These are phyloP conservation scores for Solanum sitiens DNA, from an alignment of 257 asterid species.

Conservation along the genomic window DNA sequence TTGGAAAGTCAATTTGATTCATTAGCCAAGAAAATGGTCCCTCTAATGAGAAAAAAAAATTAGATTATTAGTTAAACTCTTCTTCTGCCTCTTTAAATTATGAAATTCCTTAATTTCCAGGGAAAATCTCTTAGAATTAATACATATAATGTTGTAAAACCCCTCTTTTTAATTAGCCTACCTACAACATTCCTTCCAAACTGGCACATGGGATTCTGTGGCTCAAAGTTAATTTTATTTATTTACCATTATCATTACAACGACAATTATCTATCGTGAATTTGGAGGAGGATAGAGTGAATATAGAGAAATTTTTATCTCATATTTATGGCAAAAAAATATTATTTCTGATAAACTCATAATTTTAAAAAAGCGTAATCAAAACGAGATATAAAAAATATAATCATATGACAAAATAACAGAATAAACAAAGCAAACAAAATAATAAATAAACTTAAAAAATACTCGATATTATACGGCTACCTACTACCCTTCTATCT, in stretches of 20 bases:
- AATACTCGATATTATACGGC: too few species aligned
- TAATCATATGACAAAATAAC: too few species aligned
- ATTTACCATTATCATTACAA: neutral
- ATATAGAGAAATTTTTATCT: too few species aligned
- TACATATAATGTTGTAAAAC: neutral
- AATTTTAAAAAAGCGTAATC: too few species aligned
- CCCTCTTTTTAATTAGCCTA: neutral
- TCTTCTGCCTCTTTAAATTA: neutral
- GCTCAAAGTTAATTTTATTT: neutral
- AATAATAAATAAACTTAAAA: too few species aligned
- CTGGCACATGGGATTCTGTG: neutral
- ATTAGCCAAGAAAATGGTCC: neutral
- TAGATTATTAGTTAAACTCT: neutral
- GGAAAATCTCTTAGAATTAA: neutral
- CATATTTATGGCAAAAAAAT: too few species aligned
- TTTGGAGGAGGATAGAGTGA: accelerated
- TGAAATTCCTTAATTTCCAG: neutral
- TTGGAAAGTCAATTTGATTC: too few species aligned
- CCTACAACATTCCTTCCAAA: neutral
- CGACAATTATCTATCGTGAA: too few species aligned
- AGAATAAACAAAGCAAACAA: too few species aligned
- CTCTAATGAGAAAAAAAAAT: neutral
- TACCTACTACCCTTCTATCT: neutral
- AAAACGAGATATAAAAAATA: too few species aligned
- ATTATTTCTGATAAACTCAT: too few species aligned